Percentiles rank a stretch among this genome's conserved stretches.
phyloP scores from a whole-genome alignment of 345 rosid genomes.

The Hibiscus syriacus region DNA sequence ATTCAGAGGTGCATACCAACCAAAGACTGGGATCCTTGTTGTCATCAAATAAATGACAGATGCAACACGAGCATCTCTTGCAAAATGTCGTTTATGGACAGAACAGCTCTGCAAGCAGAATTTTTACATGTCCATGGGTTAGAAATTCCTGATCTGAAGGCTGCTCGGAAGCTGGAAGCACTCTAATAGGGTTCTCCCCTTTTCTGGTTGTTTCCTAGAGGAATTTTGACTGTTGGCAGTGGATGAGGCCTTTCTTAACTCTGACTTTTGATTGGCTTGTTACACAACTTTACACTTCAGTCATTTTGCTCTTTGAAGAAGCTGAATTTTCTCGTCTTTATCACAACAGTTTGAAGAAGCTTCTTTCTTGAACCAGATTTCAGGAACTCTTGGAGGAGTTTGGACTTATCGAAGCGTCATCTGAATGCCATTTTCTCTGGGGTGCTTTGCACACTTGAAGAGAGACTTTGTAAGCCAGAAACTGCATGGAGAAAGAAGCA shows the following conservation, averaged over 20 bases:
- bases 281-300: slow-evolving; percentile 39
- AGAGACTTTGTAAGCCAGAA: slow-evolving; percentile 49
- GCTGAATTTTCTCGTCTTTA: slow-evolving; percentile 46
- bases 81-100: slow-evolving; percentile 67
- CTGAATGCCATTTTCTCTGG: slow-evolving; percentile 50
- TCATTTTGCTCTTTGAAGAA: slow-evolving; percentile 57
- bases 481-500: too few species aligned
- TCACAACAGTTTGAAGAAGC: slow-evolving; percentile 36
- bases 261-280: slow-evolving; percentile 58
- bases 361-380: slow-evolving; percentile 49
- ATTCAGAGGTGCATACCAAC: slow-evolving; percentile 61
- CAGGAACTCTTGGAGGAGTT: slow-evolving; percentile 49
- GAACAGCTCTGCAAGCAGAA: slow-evolving; percentile 54
- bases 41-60: slow-evolving; percentile 85
- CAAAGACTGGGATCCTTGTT: slow-evolving; percentile 81
- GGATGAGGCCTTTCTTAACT: slow-evolving; percentile 35
- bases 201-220: slow-evolving; percentile 56
- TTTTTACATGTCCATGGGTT: slow-evolving; percentile 68
- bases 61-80: slow-evolving; percentile 94
- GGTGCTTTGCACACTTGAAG: slow-evolving; percentile 56
- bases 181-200: slow-evolving; percentile 51
- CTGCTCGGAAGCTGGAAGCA: slow-evolving; percentile 33
- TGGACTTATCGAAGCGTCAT: slow-evolving; percentile 52
- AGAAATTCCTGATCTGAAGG: slow-evolving; percentile 36
- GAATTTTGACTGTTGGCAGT: slow-evolving; percentile 25